phyloP scores from a whole-genome alignment of 306 rosid species.

The Prunus armeniaca region DNA sequence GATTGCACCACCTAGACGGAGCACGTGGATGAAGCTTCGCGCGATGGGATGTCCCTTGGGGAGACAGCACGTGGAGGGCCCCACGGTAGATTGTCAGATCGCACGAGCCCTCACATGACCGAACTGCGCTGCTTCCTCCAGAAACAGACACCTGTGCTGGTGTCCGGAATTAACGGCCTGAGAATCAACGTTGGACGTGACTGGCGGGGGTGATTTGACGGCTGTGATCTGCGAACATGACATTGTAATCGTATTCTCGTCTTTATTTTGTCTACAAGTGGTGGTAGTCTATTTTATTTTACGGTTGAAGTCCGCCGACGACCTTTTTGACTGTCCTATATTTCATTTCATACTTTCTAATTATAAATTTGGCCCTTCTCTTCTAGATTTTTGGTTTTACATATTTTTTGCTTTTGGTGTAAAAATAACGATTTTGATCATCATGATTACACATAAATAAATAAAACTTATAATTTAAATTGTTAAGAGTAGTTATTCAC shows the following conservation, averaged over 20 bases:
- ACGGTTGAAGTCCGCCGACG: background rate
- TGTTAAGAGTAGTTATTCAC: too few relatives aligned
- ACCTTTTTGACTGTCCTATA: background rate
- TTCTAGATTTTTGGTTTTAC: background rate
- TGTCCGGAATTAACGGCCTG: slow-evolving; percentile 43
- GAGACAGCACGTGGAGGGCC: slow-evolving; percentile 54
- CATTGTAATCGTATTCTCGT: slow-evolving; percentile 24
- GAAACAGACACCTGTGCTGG: slow-evolving; percentile 35
- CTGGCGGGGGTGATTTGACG: slow-evolving; percentile 28
- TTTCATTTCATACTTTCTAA: background rate
- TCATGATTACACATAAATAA: too few relatives aligned
- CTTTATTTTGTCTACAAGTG: background rate
- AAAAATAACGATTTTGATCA: too few relatives aligned
- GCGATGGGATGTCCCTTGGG: background rate
- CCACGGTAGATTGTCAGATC: slow-evolving; percentile 16
- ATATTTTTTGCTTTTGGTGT: background rate
- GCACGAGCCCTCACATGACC: slow-evolving; percentile 68
- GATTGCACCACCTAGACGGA: slow-evolving; percentile 3
- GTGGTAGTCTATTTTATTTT: background rate
- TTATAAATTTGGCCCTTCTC: too few relatives aligned
- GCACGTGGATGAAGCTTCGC: slow-evolving; percentile 28
- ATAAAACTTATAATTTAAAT: too few relatives aligned
- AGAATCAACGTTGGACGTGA: slow-evolving; percentile 35
- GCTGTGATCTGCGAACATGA: slow-evolving; percentile 22
- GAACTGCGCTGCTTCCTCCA: slow-evolving; percentile 13